Evolutionary conservation across 208 protist species (phyloP), one percentile per base, ranked within the genome.

Genomic region (Acanthamoeba comandoni): DNA sequence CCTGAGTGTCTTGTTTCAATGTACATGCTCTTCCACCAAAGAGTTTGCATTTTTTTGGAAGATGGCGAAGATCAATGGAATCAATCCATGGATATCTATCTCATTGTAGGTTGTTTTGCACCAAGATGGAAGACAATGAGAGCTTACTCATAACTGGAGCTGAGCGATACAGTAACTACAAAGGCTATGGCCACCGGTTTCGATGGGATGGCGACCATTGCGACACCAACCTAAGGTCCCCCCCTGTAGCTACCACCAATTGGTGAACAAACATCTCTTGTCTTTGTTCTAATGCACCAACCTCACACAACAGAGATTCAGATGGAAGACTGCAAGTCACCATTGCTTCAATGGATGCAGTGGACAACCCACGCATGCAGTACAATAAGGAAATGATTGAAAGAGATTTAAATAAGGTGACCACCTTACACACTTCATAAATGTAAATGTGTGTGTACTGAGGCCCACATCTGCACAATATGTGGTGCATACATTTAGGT

Each of bases 171-270:
- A 96, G 91, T 53, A 43, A 79, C 22, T 95, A 96, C 80, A 93
- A 58, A 0, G 97, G 97, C 55, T 98, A 98, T 90, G 95, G 94
- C 0, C 84, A 82, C 15, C 94, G 35, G 35, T 97, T 98, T 22
- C 9, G 17, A 13, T 85, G 12, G 13, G 48, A 15, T 19, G 75
- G 48, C 9, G 24, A 85, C 24, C 53, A 85, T 39, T 9, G 17
- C 9, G 75, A 85, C 15, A 15, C 9, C 9, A 85, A 49, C 12
- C 75, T 57, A 12, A 1, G 75, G 58, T 65, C 35, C 35, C 5
- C 35, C 35, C 5, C 35, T 43, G 35, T 43, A 43, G 35, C 35
- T 5, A n/a, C 35, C 35, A n/a, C n/a, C n/a, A n/a, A n/a, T n/a
- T n/a, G n/a, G n/a, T n/a, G n/a, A n/a, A n/a, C n/a, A n/a, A n/a